Percentiles rank a stretch among this genome's conserved stretches.
phyloP scores from a whole-genome alignment of 192 early-diverging fungal species.

The Diversispora eburnea region DNA sequence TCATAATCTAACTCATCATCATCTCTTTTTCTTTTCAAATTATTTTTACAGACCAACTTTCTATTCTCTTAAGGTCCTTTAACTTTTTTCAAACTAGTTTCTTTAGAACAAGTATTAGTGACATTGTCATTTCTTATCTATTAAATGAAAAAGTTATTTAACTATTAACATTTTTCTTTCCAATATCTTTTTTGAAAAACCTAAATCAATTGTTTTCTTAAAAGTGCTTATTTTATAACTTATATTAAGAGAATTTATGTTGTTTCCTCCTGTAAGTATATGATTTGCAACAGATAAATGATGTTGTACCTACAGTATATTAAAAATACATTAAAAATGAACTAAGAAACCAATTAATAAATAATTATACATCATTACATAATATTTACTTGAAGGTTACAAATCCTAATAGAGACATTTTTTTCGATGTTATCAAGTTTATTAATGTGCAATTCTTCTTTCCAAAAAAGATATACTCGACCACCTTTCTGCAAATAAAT shows the following conservation, averaged over 20 bases:
- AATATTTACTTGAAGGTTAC: not conserved
- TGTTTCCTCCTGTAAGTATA: conserved; percentile 3
- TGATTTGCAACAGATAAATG: not conserved
- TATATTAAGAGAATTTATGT: conserved; percentile 9
- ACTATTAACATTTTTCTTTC: not conserved
- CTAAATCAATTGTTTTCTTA: not conserved
- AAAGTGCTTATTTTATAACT: too few relatives aligned
- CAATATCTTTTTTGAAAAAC: not conserved
- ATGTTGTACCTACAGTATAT: conserved; percentile 10
- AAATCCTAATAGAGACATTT: not conserved
- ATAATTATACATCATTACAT: not conserved
- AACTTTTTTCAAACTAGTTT: too few relatives aligned
- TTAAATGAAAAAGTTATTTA: conserved; percentile 7
- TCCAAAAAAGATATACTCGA: not conserved
- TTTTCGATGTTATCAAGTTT: not conserved
- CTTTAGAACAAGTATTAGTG: conserved; percentile 4
- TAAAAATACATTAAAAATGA: too few relatives aligned
- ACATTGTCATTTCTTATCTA: conserved; percentile 18
- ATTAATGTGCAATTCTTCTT: not conserved
- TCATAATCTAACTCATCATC: conserved; percentile 3
- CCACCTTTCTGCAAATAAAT: conserved; percentile 1
- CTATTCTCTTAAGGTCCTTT: not conserved
- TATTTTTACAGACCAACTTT: conserved; percentile 1
- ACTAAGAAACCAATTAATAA: not conserved
- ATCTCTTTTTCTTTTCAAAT: conserved; percentile 17